Evolutionary conservation across 2,329 filamentous ascomycete species (phyloP), one percentile per base, ranked within the genome.

Genomic region (Apiospora malaysiana): DNA sequence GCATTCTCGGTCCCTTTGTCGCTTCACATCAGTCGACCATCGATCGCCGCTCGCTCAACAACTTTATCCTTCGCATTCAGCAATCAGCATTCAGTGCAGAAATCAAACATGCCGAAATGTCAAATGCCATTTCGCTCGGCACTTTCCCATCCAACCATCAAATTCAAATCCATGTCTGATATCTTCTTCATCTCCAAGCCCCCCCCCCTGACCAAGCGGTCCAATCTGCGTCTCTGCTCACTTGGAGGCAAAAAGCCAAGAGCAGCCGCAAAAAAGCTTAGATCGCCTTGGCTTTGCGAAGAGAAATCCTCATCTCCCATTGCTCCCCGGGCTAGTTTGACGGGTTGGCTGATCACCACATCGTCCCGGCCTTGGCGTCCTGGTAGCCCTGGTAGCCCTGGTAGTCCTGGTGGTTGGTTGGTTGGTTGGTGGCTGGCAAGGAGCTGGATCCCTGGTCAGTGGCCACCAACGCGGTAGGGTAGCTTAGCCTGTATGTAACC

Each of bases 261-360:
- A 51, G n/a, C 47, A 51, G 47, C 47, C 47, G 23, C 47, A 23
- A 51, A 23, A 56, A 59, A 59, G 51, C 51, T 59, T 59, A 59
- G 27, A 16, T 21, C 16, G 25, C 21, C 51, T 59, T 59, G 51
- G 51, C 51, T 37, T 6, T 12, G 49, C 49, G 14, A 37, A n/a
- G 18, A 16, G 16, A 37, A 59, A 37, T 37, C 21, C 27, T 59
- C 27, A 59, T 27, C 49, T 45, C 23, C 49, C n/a, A n/a, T n/a
- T n/a, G n/a, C n/a, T n/a, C n/a, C n/a, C n/a, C 23, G 12, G 23
- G 0, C 47, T 25, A 27, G 47, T 27, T 51, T 4, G 47, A 12
- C 12, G 23, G 23, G 5, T 25, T 27, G 32, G 51, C 27, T 37
- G 51, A 59, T 59, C 51, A 18, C 51, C 51, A 37, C 16, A 32